Evolutionary conservation across 2,329 filamentous ascomycete genomes (phyloP).

Genomic region (Tolypocladium guangdongense): DNA sequence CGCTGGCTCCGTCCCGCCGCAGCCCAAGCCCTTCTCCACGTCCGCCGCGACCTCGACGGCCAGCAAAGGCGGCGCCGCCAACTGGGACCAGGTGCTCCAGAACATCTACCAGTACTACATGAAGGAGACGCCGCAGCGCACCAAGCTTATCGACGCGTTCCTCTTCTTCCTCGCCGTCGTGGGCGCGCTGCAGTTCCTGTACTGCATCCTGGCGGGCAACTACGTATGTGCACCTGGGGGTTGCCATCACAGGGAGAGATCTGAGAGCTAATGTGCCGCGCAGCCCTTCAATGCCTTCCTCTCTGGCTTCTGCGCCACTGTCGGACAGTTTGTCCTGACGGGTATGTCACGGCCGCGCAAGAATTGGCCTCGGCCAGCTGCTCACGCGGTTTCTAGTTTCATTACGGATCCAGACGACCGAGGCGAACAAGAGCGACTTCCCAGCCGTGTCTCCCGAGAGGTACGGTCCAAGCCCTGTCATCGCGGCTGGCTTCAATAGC

Average conservation of each 20-base stretch:
- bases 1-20: conserved; percentile 13
- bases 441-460: conserved; percentile 68
- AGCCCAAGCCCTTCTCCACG: conserved; percentile 8
- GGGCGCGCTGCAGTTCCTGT: conserved; percentile 84
- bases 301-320: conserved; percentile 84
- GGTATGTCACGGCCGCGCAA: conserved; percentile 37
- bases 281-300: conserved; percentile 99
- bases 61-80: conserved; percentile 17
- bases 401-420: conserved; percentile 84
- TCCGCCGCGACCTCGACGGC: not conserved
- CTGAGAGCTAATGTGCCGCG: conserved; percentile 7
- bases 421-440: conserved; percentile 70
- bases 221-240: conserved; percentile 58
- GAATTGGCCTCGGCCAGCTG: not conserved
- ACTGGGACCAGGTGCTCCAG: conserved; percentile 49
- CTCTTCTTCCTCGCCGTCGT: conserved; percentile 78
- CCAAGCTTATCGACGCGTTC: conserved; percentile 85
- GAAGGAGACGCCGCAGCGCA: conserved; percentile 74
- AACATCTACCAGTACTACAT: conserved; percentile 72
- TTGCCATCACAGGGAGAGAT: not conserved
- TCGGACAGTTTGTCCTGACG: conserved; percentile 95
- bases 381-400: conserved; percentile 36
- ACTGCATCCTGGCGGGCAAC: conserved; percentile 85
- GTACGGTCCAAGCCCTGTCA: conserved; percentile 30
- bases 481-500: not conserved